phyloP scores from a whole-genome alignment of 371 early-diverging fungal genomes.

The Mortierella sp. region DNA sequence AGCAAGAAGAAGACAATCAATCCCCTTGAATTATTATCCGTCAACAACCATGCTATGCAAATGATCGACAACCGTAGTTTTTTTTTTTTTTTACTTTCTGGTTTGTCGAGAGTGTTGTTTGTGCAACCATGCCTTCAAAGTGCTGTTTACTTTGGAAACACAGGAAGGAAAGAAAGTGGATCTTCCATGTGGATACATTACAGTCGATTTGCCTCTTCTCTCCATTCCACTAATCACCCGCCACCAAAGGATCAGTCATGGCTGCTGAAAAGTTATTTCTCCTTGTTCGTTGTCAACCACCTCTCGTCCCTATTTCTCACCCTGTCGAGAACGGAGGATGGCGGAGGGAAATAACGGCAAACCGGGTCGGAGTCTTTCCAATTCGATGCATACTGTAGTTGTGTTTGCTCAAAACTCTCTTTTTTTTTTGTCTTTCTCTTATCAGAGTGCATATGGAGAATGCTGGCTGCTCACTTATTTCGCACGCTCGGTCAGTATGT shows the following conservation, averaged over 20 bases:
- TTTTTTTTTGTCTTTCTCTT: constrained; percentile 15
- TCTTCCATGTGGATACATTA: constrained; percentile 4
- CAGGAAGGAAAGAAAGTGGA: not conserved
- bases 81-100: not conserved
- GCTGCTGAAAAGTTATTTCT: not conserved
- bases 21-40: too few relatives aligned
- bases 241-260: too few relatives aligned
- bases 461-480: not conserved
- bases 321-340: not conserved
- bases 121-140: too few relatives aligned
- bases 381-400: not conserved
- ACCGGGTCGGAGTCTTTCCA: not conserved
- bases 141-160: not conserved
- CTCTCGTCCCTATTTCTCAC: not conserved
- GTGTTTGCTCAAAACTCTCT: constrained; percentile 11
- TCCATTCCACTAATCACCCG: not conserved
- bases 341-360: not conserved
- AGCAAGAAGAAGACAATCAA: not conserved
- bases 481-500: not conserved
- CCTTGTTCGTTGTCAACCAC: too few relatives aligned
- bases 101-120: not conserved
- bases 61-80: not conserved
- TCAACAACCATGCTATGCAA: not conserved
- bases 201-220: not conserved
- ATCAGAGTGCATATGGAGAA: not conserved